phyloP scores from a whole-genome alignment of 2,329 filamentous ascomycete species.

The Basipetospora sp. region DNA sequence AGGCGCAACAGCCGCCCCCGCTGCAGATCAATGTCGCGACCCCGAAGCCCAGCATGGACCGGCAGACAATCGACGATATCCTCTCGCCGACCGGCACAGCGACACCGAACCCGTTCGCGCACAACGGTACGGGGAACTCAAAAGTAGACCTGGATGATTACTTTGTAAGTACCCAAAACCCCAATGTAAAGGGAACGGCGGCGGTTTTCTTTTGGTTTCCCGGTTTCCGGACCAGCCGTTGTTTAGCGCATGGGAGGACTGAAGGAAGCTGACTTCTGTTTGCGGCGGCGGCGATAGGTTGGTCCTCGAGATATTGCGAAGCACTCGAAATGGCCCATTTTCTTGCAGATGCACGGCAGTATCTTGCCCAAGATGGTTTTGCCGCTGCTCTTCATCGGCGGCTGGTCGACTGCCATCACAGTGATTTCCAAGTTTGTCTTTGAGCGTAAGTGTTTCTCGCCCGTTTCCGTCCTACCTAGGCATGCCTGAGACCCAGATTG shows the following conservation, averaged over 20 bases:
- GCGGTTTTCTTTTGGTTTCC: too few relatives aligned
- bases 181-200: too few relatives aligned
- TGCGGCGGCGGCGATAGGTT: conserved; percentile 5
- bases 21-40: background rate
- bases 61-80: conserved; percentile 1
- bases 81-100: background rate
- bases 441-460: conserved; percentile 7
- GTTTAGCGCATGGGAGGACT: too few relatives aligned
- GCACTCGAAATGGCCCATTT: conserved; percentile 64
- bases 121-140: too few relatives aligned
- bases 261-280: background rate
- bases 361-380: conserved; percentile 61
- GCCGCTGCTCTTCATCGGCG: conserved; percentile 45
- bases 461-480: too few relatives aligned
- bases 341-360: conserved; percentile 62
- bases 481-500: too few relatives aligned
- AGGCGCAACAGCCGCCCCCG: background rate
- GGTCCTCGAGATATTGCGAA: conserved; percentile 55
- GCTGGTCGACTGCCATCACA: conserved; percentile 54
- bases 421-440: conserved; percentile 31
- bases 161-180: conserved; percentile 7
- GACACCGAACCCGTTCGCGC: conserved; percentile 3
- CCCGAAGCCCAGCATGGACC: conserved; percentile 3
- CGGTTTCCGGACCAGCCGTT: too few relatives aligned
- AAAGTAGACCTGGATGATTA: conserved; percentile 10